A percentile compares a stretch with the other conserved stretches of the same genome.
Evolutionary conservation across 2,329 filamentous ascomycete genomes (phyloP).

Genomic region (Fusarium sp.): DNA sequence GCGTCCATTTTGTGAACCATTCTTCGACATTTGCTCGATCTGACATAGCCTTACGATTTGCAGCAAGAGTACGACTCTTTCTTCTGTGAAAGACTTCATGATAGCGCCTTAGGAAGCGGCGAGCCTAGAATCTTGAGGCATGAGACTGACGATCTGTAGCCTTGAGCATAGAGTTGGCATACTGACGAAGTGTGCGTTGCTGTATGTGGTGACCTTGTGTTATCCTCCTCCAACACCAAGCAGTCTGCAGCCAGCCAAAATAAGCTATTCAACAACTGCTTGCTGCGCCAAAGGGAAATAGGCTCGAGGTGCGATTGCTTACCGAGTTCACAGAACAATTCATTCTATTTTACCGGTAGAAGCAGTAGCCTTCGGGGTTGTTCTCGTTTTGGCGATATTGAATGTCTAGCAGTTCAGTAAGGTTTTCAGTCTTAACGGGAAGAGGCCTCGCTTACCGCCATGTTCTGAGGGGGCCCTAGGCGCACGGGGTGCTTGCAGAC

Average conservation of each 20-base stretch:
- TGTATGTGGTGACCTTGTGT: too few relatives aligned
- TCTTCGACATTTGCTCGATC: too few relatives aligned
- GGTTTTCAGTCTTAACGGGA: conserved; percentile 3
- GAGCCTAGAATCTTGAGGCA: too few relatives aligned
- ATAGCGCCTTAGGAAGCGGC: too few relatives aligned
- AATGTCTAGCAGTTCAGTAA: conserved; percentile 3
- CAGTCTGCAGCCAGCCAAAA: conserved; percentile 1
- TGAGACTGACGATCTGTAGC: too few relatives aligned
- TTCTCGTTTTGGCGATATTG: not conserved
- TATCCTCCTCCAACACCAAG: too few relatives aligned
- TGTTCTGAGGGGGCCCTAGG: not conserved
- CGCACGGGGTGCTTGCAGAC: conserved; percentile 1
- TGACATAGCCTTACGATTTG: too few relatives aligned
- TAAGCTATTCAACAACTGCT: conserved; percentile 2
- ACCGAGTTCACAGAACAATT: conserved; percentile 4
- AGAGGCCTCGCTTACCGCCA: conserved; percentile 5
- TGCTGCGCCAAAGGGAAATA: conserved; percentile 2
- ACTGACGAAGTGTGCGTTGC: too few relatives aligned
- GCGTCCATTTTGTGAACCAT: too few relatives aligned
- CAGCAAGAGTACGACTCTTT: too few relatives aligned
- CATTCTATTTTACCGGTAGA: not conserved
- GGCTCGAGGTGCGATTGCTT: conserved; percentile 5
- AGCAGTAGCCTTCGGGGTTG: not conserved
- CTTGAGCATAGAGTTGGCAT: too few relatives aligned
- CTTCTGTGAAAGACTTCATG: too few relatives aligned